A percentile compares a stretch with the other conserved stretches of the same genome.
These are phyloP conservation scores for Hanseniaspora gamundiae DNA, from an alignment of 1,139 yeast species.

Conservation along the genomic window DNA sequence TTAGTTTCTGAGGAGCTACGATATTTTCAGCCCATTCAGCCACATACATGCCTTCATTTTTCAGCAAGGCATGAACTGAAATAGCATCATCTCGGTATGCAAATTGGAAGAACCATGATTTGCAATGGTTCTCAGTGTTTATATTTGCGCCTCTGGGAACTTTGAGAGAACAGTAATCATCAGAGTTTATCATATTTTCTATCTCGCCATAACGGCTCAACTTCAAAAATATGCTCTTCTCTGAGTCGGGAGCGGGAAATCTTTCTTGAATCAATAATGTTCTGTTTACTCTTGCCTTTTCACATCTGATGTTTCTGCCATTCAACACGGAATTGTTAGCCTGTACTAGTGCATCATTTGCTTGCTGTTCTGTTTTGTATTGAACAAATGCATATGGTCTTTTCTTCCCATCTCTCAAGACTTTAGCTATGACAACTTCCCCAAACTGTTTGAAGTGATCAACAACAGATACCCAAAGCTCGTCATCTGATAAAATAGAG, in stretches of 20 bases:
- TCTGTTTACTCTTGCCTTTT: conserved; percentile 81
- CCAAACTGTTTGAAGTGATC: conserved; percentile 61
- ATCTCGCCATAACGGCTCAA: conserved; percentile 29
- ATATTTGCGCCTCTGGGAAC: conserved; percentile 30
- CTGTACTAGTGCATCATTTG: conserved; percentile 49
- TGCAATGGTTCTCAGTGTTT: neutral
- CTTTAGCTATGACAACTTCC: conserved; percentile 60
- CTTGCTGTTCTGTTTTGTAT: conserved; percentile 59
- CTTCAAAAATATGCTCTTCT: conserved; percentile 13
- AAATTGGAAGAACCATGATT: conserved; percentile 64
- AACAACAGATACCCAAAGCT: conserved; percentile 54
- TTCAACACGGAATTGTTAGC: conserved; percentile 62
- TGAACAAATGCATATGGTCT: conserved; percentile 95
- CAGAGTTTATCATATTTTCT: conserved; percentile 58
- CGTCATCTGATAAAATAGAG: conserved; percentile 53
- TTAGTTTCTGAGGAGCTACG: conserved; percentile 28
- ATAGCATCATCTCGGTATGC: conserved; percentile 86
- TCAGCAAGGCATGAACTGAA: conserved; percentile 63
- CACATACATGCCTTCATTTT: conserved; percentile 37
- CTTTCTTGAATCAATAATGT: conserved; percentile 42
- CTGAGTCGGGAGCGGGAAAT: neutral
- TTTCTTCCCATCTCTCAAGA: conserved; percentile 66
- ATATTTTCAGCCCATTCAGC: conserved; percentile 84
- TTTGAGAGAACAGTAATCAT: conserved; percentile 44
- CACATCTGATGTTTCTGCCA: conserved; percentile 75